These are phyloP conservation scores for Canavalia ensiformis DNA, from an alignment of 306 rosid species.

Conservation along the genomic window DNA sequence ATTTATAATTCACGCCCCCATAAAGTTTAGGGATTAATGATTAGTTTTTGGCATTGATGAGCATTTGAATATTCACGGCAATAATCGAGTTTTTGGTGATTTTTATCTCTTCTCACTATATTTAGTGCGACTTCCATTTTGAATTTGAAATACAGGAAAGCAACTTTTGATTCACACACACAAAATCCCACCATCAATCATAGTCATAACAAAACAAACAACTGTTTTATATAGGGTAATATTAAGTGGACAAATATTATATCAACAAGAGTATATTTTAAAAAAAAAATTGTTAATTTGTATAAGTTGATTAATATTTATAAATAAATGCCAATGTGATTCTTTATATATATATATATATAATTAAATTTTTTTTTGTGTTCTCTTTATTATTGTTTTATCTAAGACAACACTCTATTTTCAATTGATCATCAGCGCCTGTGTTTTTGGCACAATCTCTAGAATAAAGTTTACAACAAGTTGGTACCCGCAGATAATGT, in stretches of 20 bases:
- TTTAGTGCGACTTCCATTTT: slow-evolving; percentile 55
- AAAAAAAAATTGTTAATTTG: too few species aligned
- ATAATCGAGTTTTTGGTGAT: slow-evolving; percentile 28
- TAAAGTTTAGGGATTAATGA: slow-evolving; percentile 46
- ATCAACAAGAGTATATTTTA: neutral
- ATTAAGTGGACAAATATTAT: slow-evolving; percentile 28
- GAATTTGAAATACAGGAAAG: slow-evolving; percentile 45
- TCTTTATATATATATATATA: neutral
- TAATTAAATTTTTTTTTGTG: neutral
- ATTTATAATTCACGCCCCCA: slow-evolving; percentile 47
- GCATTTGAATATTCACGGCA: slow-evolving; percentile 43
- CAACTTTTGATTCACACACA: slow-evolving; percentile 40
- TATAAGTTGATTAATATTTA: neutral
- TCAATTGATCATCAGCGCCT: slow-evolving; percentile 3
- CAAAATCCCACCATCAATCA: slow-evolving; percentile 45
- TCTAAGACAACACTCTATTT: slow-evolving; percentile 6
- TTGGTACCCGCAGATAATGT: slow-evolving; percentile 61
- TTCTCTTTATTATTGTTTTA: neutral
- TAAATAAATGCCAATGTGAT: neutral
- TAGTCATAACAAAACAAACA: slow-evolving; percentile 41
- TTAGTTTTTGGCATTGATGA: slow-evolving; percentile 42
- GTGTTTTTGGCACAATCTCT: slow-evolving; percentile 39
- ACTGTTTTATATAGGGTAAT: slow-evolving; percentile 14
- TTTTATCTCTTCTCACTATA: slow-evolving; percentile 45
- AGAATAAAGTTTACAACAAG: slow-evolving; percentile 48